Base-by-base conservation (phyloP, 1,284 basidiomycete genomes). In the Fomitopsis pinicola region DNA sequence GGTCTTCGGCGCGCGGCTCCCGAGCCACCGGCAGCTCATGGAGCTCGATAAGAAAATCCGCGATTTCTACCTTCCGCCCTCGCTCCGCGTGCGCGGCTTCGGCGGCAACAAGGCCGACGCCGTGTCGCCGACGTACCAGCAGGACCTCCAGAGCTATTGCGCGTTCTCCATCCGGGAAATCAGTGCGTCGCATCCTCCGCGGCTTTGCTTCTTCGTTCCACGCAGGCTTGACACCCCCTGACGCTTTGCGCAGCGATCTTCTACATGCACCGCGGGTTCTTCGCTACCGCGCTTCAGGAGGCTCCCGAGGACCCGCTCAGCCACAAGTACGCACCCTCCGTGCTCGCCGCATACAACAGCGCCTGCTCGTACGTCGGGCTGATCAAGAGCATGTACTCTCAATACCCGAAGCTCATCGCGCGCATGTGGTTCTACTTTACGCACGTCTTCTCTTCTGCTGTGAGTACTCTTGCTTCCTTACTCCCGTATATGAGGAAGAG, bases 371-470 rank as follows among this genome's bases (percentile, higher is more conserved):
- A 86, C 67, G 83, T 88, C 45, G 84, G 82, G 17, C 73, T 88
- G 63, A 79, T 87, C 56, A 80, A 82, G 65, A 87, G 84, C 66
- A 71, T 87, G 55, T 84, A 82, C 72, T 84, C 84, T 60, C 85
- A 87, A 65, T 82, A 87, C 62, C 85, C 85, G 12, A 77, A 82
- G 15, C 73, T 89, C 59, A 84, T 85, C 7, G 86, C 88, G 69
- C 79, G 87, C 50, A 83, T 87, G 81, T 89, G 86, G 85, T 88
- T 88, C 71, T 73, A 87, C 57, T 88, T 88, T 66, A 87, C 85
- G 5, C 86, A 89, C 69, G 84, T 88, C 6, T 89, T 89, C 69
- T 89, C 87, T 8, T 88, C 87, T 68, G 80, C 87, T 38, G 87
- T 89, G 72, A 67, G 88, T 78, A 35, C 50, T 17, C 19, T 40